Evolutionary conservation across 164 flowering plant species (phyloP), one percentile per base, ranked within the genome.

Genomic region (Berberis thunbergii): DNA sequence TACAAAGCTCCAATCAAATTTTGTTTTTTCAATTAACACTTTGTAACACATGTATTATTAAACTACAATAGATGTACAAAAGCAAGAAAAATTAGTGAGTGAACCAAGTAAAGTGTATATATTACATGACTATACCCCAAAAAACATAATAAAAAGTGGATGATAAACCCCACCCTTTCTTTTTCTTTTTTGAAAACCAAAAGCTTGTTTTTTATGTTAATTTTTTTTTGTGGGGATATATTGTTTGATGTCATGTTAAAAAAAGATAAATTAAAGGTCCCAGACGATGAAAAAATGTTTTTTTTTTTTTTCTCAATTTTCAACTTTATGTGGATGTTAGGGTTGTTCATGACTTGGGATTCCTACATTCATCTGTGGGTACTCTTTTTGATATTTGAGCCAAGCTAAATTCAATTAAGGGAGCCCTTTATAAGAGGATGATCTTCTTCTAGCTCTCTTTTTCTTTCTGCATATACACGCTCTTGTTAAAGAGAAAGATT

Each of bases 361-460:
- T 79, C 90, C 75, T 77, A 67, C 78, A 74, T 52, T n/a, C 63
- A 38, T 68, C 75, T 75, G 76, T 75, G 75, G 79, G 79, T 56
- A 7, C 69, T 41, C 41, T 49, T 60, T 69, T 75, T 65, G 74
- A 74, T 71, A 74, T 72, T 62, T 62, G 79, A 73, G 76, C 70
- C 64, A 70, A 62, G 26, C 26, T 26, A 26, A 26, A 26, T 26
- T 26, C 26, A 26, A 26, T 26, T 0, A 26, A 26, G 26, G 60
- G 79, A 73, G 76, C 70, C 64, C 78, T 73, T 78, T 83, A 65
- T 50, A 60, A 60, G 42, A 64, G 42, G 65, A 9, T 11, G 13
- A 59, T 41, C 43, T 63, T 52, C n/a, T 44, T 64, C 63, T 41
- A 1, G 43, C 45, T 49, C 38, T 52, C 42, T 69, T 54, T 38